These are phyloP conservation scores for Gossypium davidsonii DNA, from an alignment of 441 rosid species.

Conservation along the genomic window DNA sequence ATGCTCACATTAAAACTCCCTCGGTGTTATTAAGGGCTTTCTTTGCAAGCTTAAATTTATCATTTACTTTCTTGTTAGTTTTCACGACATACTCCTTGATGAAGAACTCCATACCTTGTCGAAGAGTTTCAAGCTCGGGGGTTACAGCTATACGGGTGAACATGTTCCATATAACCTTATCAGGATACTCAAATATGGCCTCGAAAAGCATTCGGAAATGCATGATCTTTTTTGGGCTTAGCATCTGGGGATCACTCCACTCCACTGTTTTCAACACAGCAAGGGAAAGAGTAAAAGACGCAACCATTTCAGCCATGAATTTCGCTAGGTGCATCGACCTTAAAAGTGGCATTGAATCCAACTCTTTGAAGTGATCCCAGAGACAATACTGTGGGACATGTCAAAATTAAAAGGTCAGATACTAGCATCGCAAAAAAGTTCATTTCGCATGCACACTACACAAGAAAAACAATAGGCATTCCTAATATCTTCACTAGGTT, in stretches of 20 bases:
- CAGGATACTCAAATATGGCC: slow-evolving; percentile 57
- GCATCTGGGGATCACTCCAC: slow-evolving; percentile 40
- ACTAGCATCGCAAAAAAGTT: neutral
- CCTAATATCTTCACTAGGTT: neutral
- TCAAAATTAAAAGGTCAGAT: neutral
- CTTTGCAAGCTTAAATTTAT: slow-evolving; percentile 60
- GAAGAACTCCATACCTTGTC: slow-evolving; percentile 64
- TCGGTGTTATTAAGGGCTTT: slow-evolving; percentile 63
- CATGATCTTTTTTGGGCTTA: slow-evolving; percentile 62
- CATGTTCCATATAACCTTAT: slow-evolving; percentile 58
- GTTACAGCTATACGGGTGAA: slow-evolving; percentile 62
- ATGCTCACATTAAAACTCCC: slow-evolving; percentile 59
- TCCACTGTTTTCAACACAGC: slow-evolving; percentile 62
- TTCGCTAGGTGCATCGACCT: slow-evolving; percentile 87
- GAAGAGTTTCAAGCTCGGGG: slow-evolving; percentile 61
- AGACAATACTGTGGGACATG: slow-evolving; percentile 55
- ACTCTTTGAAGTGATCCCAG: slow-evolving; percentile 83
- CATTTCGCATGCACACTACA: neutral
- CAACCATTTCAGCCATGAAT: slow-evolving; percentile 72
- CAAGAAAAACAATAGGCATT: neutral
- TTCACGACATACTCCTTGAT: slow-evolving; percentile 60
- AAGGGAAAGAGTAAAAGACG: slow-evolving; percentile 62
- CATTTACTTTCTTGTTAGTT: slow-evolving; percentile 29
- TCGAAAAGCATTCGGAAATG: slow-evolving; percentile 79
- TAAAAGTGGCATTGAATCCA: slow-evolving; percentile 55